Conservation (phyloP, 371 early-diverging fungal species). For the Mucor indicus region DNA sequence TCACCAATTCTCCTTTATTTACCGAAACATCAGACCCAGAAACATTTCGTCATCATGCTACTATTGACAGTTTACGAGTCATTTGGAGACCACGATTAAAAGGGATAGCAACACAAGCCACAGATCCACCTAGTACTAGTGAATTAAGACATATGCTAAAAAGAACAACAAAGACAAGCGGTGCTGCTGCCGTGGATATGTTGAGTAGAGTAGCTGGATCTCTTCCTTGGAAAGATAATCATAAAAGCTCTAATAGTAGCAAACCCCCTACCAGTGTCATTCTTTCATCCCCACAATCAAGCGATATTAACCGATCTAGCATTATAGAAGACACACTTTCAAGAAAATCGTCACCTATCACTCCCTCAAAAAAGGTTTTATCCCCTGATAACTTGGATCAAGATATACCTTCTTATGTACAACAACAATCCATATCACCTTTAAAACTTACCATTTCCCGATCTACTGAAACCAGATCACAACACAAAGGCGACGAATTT, state of each 20-base stretch:
- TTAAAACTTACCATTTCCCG: no score
- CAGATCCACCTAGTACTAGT: background rate
- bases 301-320: no score
- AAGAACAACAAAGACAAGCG: conserved; percentile 36
- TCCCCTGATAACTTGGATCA: conserved; percentile 15
- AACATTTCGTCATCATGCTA: conserved; percentile 55
- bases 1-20: conserved; percentile 44
- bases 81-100: conserved; percentile 60
- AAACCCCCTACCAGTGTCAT: no score
- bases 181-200: conserved; percentile 38
- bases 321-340: no score
- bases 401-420: conserved; percentile 27
- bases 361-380: background rate
- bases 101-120: background rate
- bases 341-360: no score
- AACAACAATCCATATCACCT: background rate
- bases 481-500: no score
- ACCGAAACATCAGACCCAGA: conserved; percentile 58
- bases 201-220: conserved; percentile 36
- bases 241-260: no score
- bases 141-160: conserved; percentile 36
- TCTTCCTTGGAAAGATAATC: conserved; percentile 19
- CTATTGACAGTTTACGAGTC: conserved; percentile 53
- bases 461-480: no score
- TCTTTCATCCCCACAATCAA: no score